Evolutionary conservation across 148 eudicot genomes (phyloP).

Genomic region (Camellia sinensis): DNA sequence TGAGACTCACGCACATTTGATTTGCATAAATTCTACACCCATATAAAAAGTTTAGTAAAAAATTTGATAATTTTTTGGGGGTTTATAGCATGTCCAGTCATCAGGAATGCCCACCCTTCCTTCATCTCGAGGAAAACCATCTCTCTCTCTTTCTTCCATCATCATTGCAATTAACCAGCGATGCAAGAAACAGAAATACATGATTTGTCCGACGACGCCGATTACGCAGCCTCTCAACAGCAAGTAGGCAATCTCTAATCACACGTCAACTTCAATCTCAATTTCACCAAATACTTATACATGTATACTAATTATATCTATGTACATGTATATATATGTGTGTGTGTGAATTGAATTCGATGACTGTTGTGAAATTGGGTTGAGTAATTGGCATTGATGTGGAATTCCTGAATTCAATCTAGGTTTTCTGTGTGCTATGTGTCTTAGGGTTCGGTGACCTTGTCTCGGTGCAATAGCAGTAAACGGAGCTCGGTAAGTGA

Average conservation of each 20-base stretch:
- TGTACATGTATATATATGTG: too few relatives aligned
- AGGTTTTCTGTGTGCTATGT: conserved; percentile 5
- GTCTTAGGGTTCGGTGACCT: conserved; percentile 32
- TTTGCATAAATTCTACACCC: too few relatives aligned
- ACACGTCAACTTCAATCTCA: not conserved
- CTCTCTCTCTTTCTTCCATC: not conserved
- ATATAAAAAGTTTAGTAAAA: too few relatives aligned
- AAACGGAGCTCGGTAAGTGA: conserved; percentile 52
- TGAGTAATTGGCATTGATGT: not conserved
- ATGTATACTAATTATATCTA: too few relatives aligned
- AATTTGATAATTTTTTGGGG: too few relatives aligned
- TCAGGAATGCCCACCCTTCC: too few relatives aligned
- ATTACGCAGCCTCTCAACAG: conserved; percentile 51
- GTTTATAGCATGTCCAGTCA: too few relatives aligned
- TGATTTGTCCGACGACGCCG: conserved; percentile 54
- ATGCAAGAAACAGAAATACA: conserved; percentile 47
- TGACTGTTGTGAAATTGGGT: not conserved
- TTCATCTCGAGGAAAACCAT: too few relatives aligned
- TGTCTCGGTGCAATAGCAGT: conserved; percentile 37
- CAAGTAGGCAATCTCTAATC: conserved; percentile 27
- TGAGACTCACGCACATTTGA: too few relatives aligned
- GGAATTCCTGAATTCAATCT: conserved; percentile 10
- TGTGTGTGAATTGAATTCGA: not conserved
- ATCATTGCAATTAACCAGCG: conserved; percentile 11
- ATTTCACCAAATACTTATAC: not conserved